Evolutionary conservation across 2,329 filamentous ascomycete genomes (phyloP), one percentile per base, ranked within the genome.

Genomic region (Lasiodiplodia hormozganensis): DNA sequence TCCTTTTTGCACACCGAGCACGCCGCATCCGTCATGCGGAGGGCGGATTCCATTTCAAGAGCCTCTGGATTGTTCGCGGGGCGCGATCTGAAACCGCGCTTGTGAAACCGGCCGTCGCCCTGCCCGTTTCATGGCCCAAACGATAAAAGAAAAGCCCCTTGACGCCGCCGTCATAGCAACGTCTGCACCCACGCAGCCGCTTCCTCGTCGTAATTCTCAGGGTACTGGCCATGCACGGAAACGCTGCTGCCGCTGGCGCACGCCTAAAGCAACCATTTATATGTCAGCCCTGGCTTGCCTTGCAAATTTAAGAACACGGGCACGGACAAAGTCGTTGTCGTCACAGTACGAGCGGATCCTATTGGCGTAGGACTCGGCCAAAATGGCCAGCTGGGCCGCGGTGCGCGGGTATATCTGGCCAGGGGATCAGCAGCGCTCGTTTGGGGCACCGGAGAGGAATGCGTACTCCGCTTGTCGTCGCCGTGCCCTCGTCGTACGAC

Each of bases 141-240:
- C 60, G 60, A 64, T 38, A 52, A 51, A 64, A 47, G 18, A 43
- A 52, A 64, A 64, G 60, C 43, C 47, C 60, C 60, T 52, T 64
- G 60, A 34, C n/a, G 47, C 62, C 43, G 21, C 40, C 40, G 38
- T 57, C 65, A 67, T 51, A 51, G 23, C 31, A 58, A n/a, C 14
- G 65, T 31, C 12, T 67, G 52, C 65, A 67, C 65, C 65, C 65
- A 60, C 25, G 52, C 65, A 36, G 65, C 65, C 52, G 65, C 65
- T n/a, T 57, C n/a, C 38, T 51, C 65, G 31, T 67, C 65, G 54
- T 67, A 67, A 14, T 36, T 51, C 25, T 38, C 52, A 31, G 65
- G 65, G 51, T 58, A 58, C 23, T 47, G 28, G 34, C 40, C 52
- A 28, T 67, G 65, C 65, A 67, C 65, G 40, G 52, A 43, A 49